phyloP scores from a whole-genome alignment of 176 grass and related monocot species.

The Chrysopogon serrulatus region DNA sequence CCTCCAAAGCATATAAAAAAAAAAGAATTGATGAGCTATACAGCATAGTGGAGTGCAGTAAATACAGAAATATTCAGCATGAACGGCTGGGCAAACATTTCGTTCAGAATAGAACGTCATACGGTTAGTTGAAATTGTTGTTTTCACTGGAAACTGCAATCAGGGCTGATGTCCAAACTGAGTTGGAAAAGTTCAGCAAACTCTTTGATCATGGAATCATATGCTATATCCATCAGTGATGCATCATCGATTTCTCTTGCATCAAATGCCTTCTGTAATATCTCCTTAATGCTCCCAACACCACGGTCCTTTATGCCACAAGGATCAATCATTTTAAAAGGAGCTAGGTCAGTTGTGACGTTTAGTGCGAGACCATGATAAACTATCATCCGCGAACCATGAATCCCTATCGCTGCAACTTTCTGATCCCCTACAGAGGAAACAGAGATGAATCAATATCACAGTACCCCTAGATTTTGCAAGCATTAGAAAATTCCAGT shows the following conservation, averaged over 20 bases:
- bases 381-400: constrained; percentile 48
- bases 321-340: constrained; percentile 44
- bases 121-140: too few species aligned
- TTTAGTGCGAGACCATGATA: constrained; percentile 86
- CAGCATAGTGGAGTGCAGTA: too few species aligned
- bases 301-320: too few species aligned
- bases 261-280: constrained; percentile 21
- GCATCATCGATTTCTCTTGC: constrained; percentile 4
- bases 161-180: constrained; percentile 27
- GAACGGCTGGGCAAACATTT: too few species aligned
- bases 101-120: too few species aligned
- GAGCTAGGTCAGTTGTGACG: constrained; percentile 51
- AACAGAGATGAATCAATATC: neutral
- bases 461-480: neutral
- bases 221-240: constrained; percentile 42
- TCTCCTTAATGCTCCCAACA: constrained; percentile 44
- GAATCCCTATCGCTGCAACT: constrained; percentile 74
- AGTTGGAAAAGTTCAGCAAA: constrained; percentile 71
- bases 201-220: constrained; percentile 58
- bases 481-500: neutral
- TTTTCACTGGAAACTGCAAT: neutral
- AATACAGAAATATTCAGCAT: too few species aligned
- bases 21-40: neutral
- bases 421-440: constrained; percentile 53
- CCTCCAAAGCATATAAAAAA: neutral